phyloP scores from a whole-genome alignment of 2,329 filamentous ascomycete genomes.

The Pestalotiopsis sp. region DNA sequence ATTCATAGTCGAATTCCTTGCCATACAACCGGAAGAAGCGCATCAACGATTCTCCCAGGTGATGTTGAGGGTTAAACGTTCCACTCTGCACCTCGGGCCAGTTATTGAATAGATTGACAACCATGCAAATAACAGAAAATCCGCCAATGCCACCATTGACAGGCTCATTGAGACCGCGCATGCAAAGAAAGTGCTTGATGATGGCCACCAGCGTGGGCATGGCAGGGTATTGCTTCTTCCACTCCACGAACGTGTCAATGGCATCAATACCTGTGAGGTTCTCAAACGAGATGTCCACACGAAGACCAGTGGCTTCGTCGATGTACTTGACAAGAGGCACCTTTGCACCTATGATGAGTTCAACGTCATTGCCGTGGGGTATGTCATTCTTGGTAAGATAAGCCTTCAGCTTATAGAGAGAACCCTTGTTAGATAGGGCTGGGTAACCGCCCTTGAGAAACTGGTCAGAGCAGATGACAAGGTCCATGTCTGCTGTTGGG shows the following conservation, averaged over 20 bases:
- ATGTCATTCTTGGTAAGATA: constrained; percentile 59
- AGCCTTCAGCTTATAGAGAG: constrained; percentile 61
- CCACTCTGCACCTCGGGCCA: constrained; percentile 69
- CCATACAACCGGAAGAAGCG: constrained; percentile 91
- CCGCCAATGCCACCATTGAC: constrained; percentile 89
- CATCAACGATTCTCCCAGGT: constrained; percentile 80
- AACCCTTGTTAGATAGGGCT: constrained; percentile 51
- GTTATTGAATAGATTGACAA: constrained; percentile 83
- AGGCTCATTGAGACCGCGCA: constrained; percentile 90
- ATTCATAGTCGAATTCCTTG: constrained; percentile 70
- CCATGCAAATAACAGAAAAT: constrained; percentile 90
- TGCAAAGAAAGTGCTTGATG: constrained; percentile 88
- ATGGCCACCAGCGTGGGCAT: constrained; percentile 86
- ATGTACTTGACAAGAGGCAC: constrained; percentile 93
- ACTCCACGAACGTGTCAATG: constrained; percentile 75
- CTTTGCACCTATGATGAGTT: constrained; percentile 72
- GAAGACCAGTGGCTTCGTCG: constrained; percentile 74
- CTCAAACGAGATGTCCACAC: constrained; percentile 93
- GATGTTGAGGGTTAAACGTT: constrained; percentile 58
- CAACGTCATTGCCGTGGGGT: constrained; percentile 57
- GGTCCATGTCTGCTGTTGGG: constrained; percentile 84
- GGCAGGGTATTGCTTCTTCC: constrained; percentile 77
- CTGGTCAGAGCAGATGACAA: constrained; percentile 70
- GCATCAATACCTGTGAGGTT: constrained; percentile 81
- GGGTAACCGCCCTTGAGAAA: constrained; percentile 56